phyloP scores from a whole-genome alignment of 2,329 filamentous ascomycete species.

The Hyphodiscus sp. region DNA sequence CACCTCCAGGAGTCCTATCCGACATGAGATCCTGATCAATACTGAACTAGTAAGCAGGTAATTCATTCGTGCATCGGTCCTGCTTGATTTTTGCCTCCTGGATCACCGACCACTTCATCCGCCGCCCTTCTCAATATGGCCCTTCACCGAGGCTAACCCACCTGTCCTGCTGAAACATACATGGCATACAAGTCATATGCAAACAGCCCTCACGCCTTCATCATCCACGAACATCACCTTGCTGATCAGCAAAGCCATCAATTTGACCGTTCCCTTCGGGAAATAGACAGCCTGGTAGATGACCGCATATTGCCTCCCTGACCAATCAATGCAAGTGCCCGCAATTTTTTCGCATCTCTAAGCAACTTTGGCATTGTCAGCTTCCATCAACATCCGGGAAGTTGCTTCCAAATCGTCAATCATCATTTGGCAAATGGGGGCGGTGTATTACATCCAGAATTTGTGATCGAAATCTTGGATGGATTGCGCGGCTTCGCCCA shows the following conservation, averaged over 20 bases:
- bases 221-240: background rate
- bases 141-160: constrained; percentile 13
- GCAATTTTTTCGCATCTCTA: background rate
- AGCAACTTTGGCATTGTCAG: background rate
- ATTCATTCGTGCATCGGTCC: constrained; percentile 9
- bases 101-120: background rate
- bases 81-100: constrained; percentile 14
- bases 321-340: constrained; percentile 5
- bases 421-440: background rate
- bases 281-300: background rate
- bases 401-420: background rate
- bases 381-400: background rate
- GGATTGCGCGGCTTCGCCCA: background rate
- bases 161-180: background rate
- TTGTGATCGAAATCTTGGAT: background rate
- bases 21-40: constrained; percentile 1
- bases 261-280: background rate
- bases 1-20: constrained; percentile 6
- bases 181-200: background rate
- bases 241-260: constrained; percentile 2
- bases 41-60: background rate
- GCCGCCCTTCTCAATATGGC: constrained; percentile 9
- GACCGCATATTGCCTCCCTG: constrained; percentile 2
- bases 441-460: background rate
- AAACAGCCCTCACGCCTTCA: background rate